Conservation (phyloP, 2,329 filamentous ascomycete species). For the Tolypocladium amazonense region DNA sequence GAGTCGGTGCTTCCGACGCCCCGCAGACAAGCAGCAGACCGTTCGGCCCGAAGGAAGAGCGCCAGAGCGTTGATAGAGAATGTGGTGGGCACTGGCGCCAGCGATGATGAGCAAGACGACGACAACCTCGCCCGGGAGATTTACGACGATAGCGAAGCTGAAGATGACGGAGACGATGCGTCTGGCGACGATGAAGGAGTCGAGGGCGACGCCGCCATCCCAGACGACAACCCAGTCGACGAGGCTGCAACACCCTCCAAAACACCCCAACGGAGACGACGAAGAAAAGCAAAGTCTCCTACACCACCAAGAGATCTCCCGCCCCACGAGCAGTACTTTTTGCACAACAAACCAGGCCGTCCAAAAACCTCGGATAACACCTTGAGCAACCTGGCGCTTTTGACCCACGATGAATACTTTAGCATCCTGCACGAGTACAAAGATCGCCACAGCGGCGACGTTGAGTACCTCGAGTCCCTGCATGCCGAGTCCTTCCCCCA, state of each 20-base stretch:
- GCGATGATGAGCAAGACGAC: conserved; percentile 53
- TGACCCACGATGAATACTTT: conserved; percentile 92
- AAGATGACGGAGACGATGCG: conserved; percentile 38
- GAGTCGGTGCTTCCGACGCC: conserved; percentile 41
- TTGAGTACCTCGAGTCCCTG: conserved; percentile 59
- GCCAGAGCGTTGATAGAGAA: conserved; percentile 65
- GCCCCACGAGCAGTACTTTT: conserved; percentile 86
- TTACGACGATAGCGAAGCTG: conserved; percentile 56
- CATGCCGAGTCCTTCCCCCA: conserved; percentile 79
- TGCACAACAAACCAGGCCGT: conserved; percentile 74
- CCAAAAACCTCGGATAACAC: conserved; percentile 82
- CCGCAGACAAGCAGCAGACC: conserved; percentile 61
- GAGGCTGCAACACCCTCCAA: conserved; percentile 35
- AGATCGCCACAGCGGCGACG: conserved; percentile 61
- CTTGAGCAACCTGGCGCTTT: conserved; percentile 59
- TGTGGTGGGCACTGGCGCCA: conserved; percentile 50
- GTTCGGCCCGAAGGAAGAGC: conserved; percentile 80
- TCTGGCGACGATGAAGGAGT: conserved; percentile 43
- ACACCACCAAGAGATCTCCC: conserved; percentile 75
- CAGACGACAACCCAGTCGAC: conserved; percentile 5
- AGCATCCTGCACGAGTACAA: conserved; percentile 46
- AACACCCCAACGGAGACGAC: conserved; percentile 13
- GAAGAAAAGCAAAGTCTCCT: conserved; percentile 45
- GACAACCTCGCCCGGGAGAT: conserved; percentile 10
- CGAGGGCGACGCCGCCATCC: conserved; percentile 19